These are phyloP conservation scores for Fonsecaea pugnacius DNA, from an alignment of 2,329 filamentous ascomycete species.

Conservation along the genomic window DNA sequence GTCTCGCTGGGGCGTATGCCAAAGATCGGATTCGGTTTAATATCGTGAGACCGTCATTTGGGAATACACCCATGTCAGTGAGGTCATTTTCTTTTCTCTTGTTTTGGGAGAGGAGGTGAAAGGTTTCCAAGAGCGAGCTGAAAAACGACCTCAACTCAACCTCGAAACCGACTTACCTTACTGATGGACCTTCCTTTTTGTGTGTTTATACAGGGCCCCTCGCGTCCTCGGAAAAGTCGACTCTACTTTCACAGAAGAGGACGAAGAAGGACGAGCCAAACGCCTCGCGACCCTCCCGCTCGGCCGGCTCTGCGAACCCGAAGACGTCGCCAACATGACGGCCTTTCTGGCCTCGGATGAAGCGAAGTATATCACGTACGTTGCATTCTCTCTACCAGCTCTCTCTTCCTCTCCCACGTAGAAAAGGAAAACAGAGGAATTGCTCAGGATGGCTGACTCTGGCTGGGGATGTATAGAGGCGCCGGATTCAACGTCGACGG, in stretches of 20 bases:
- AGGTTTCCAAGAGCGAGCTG: too few species aligned
- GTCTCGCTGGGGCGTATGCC: background rate
- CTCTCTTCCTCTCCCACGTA: too few species aligned
- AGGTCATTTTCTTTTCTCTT: background rate
- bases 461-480: background rate
- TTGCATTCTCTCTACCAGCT: background rate
- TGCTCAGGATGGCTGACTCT: background rate
- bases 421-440: too few species aligned
- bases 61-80: background rate
- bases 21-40: background rate
- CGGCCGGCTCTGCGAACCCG: background rate
- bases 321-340: constrained; percentile 2
- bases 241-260: background rate
- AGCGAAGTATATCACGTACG: constrained; percentile 5
- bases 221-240: background rate
- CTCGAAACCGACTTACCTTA: too few species aligned
- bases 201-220: background rate
- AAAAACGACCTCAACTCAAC: too few species aligned
- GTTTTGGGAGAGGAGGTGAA: too few species aligned
- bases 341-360: constrained; percentile 2
- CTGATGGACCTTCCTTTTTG: too few species aligned
- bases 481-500: constrained; percentile 2
- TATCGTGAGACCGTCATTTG: background rate
- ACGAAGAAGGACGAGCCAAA: background rate
- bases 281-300: background rate